Evolutionary conservation across 1,284 basidiomycete genomes (phyloP), one percentile per base, ranked within the genome.

Genomic region (Grifola frondosa): DNA sequence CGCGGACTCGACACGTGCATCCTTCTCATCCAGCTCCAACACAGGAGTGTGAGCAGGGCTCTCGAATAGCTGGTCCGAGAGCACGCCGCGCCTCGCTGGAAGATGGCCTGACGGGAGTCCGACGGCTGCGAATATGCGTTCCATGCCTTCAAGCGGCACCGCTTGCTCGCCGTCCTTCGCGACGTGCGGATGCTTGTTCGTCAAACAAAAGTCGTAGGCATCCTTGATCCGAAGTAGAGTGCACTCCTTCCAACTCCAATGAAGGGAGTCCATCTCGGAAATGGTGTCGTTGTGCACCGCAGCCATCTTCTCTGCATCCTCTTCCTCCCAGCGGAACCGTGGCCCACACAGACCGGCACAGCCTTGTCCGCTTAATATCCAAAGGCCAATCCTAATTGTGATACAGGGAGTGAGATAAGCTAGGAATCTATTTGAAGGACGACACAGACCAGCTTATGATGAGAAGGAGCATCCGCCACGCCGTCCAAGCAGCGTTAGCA

Each of bases 301-400:
- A 5, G 69, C 59, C 10, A 68, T 70, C 68, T 81, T 85, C 57
- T 84, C 83, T 16, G 71, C 71, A 28, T 81, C 80, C 45, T 82
- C 78, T 65, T 90, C 88, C 59, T 90, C 87, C 88, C 87, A 89
- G 49, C 84, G 74, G 58, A 81, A 79, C 17, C 86, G 78, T 9
- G 88, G 88, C 37, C 88, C 88, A 61, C 86, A 89, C n/a, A 90
- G 61, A 19, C 88, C 88, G 37, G 77, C 87, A 44, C 84, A 88
- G 48, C 76, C 77, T 49, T 88, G 77, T 36, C 84, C 85, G 41
- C 81, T 85, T 49, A 84, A 62, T 46, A 84, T 61, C 86, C 87
- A 91, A 15, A 93, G 71, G 28, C 83, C 82, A 30, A 85, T 59
- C 75, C 83, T 89, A 19, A n/a, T n/a, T n/a, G n/a, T n/a, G n/a